Conservation (phyloP, 257 asterid species). For the Coffea eugenioides region DNA sequence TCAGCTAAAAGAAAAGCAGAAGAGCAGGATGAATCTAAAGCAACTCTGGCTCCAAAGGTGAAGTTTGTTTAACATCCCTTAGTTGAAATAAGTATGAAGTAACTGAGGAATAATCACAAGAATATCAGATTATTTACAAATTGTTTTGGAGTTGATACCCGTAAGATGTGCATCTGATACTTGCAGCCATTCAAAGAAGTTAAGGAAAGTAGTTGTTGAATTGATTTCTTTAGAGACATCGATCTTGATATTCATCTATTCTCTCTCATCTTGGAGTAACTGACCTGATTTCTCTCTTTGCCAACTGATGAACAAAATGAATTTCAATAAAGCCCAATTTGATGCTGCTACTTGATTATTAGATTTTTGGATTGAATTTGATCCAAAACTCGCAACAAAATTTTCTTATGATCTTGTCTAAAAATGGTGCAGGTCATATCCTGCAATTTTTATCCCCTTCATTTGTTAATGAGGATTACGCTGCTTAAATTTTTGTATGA, state of each 20-base stretch:
- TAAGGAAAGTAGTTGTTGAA: background rate
- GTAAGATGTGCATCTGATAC: background rate
- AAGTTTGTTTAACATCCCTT: conserved; percentile 8
- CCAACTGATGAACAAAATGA: background rate
- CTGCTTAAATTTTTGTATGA: background rate
- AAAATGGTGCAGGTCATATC: too few species aligned
- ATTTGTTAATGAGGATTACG: background rate
- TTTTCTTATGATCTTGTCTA: background rate
- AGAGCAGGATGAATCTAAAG: conserved; percentile 72
- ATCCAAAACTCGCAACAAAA: background rate
- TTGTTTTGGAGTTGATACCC: background rate
- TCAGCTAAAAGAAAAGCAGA: conserved; percentile 71
- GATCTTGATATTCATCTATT: background rate
- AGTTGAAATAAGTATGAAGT: background rate
- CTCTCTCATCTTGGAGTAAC: background rate
- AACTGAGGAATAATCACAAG: too few species aligned
- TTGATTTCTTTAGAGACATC: background rate
- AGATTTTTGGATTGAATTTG: background rate
- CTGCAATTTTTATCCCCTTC: background rate
- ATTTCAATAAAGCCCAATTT: background rate
- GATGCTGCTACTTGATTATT: background rate
- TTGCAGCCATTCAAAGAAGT: background rate
- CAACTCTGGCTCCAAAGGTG: conserved; percentile 93
- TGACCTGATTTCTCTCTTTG: background rate
- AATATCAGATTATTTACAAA: background rate